Base-by-base conservation (phyloP, 148 eudicot genomes). In the Spergularia marina region DNA sequence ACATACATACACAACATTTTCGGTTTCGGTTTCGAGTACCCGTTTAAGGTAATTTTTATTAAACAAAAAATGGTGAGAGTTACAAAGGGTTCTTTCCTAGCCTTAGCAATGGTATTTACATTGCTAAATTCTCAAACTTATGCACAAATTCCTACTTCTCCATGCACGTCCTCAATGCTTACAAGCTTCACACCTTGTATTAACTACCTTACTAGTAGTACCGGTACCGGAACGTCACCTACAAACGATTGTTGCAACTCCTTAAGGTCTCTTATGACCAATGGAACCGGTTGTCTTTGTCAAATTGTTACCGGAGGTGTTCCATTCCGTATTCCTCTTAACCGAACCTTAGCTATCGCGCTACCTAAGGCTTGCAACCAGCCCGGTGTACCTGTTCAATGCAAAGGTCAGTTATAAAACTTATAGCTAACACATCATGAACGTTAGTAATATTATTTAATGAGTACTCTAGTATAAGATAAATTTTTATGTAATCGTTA, bases 281-380 rank as follows among this genome's bases (percentile, higher is more conserved):
- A 62, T 59, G 89, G 99, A 25, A 86, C 90, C 13, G 86, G 79
- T 51, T 96, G 99, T 49, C 36, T 91, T 7, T 96, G 99, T 80
- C 89, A 84, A 18, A 79, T 96, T 14, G 87, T 74, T 0, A 86
- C 87, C 1, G 99, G 97, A 0, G 88, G 83, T 10, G 85, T 86
- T 68, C 92, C 94, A 0, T 88, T 96, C 57, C 81, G 81, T 11
- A 34, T 96, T 34, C 98, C 98, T 13, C 74, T 96, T 44, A 96
- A 92, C 74, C 82, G 91, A 6, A 89, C 91, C 14, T 75, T 82
- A 3, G 99, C 97, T 41, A 77, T 92, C 15, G 82, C 96, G 0
- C 91, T 96, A 7, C 99, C 99, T 0, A 85, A 83, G 15, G 88
- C 93, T 39, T 96, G 99, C 70, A 91, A 93, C 75, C 90, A 89